Conservation (phyloP, 305 asterid species). For the Fraxinus latifolia region DNA sequence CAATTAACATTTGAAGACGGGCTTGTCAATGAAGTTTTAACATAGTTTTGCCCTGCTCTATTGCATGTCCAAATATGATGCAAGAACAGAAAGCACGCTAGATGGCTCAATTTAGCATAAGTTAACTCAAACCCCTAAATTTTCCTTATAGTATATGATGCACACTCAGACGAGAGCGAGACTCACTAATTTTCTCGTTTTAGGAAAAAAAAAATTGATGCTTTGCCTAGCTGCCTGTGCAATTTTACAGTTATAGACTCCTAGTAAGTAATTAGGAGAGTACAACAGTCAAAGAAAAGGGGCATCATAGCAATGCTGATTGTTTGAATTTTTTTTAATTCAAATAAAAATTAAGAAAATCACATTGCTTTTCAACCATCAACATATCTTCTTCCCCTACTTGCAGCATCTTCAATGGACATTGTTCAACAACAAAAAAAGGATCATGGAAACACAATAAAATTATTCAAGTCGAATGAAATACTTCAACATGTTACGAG, state of each 20-base stretch:
- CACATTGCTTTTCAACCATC: slow-evolving; percentile 6
- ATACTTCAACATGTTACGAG: background rate
- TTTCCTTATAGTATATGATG: background rate
- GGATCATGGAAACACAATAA: background rate
- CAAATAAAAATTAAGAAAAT: background rate
- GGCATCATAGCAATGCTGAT: background rate
- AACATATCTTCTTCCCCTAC: background rate
- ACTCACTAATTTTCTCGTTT: background rate
- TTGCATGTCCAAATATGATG: background rate
- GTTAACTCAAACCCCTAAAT: slow-evolving; percentile 15
- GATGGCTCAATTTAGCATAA: background rate
- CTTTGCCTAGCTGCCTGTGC: background rate
- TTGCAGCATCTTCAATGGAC: background rate
- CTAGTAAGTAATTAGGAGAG: background rate
- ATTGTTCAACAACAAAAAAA: background rate
- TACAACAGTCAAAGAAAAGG: background rate
- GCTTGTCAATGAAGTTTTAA: background rate
- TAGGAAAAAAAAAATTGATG: background rate
- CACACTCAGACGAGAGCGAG: background rate
- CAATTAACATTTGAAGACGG: background rate
- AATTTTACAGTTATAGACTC: background rate
- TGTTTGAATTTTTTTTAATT: background rate
- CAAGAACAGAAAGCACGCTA: background rate
- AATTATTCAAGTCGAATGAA: slow-evolving; percentile 5
- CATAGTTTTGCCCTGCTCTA: background rate